These are phyloP conservation scores for Fusarium nurragi DNA, from an alignment of 2,329 filamentous ascomycete genomes.

Conservation along the genomic window DNA sequence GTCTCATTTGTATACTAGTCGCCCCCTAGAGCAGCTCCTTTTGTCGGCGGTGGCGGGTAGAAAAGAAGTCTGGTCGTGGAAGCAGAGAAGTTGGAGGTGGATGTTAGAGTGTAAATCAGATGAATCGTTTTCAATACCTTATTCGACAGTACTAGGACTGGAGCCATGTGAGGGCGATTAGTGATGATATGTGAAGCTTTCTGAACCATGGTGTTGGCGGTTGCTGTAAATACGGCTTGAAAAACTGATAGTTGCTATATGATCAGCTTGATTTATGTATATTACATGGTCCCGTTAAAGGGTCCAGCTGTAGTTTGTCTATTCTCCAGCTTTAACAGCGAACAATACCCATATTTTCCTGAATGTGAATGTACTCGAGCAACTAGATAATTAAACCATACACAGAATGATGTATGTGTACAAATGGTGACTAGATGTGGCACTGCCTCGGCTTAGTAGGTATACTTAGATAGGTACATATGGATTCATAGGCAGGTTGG, in stretches of 20 bases:
- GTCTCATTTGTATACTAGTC: constrained; percentile 56
- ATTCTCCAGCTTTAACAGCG: neutral
- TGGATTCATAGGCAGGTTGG: too few species aligned
- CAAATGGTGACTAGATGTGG: too few species aligned
- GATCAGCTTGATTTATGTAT: neutral
- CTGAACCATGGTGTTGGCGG: neutral
- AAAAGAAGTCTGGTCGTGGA: constrained; percentile 48
- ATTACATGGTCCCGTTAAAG: neutral
- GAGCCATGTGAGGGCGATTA: constrained; percentile 1
- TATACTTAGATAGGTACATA: too few species aligned
- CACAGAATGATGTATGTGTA: neutral
- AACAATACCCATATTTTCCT: neutral
- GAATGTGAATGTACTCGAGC: neutral
- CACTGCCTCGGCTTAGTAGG: too few species aligned
- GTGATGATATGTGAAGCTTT: constrained; percentile 8
- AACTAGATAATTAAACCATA: neutral
- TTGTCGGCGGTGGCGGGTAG: constrained; percentile 56
- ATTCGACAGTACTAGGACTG: constrained; percentile 36
- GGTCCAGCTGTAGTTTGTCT: neutral
- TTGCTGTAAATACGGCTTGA: neutral
- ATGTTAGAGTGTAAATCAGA: constrained; percentile 63
- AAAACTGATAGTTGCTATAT: neutral
- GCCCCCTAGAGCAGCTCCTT: constrained; percentile 55
- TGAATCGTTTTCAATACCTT: constrained; percentile 55
- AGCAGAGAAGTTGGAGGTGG: constrained; percentile 44